phyloP scores from a whole-genome alignment of 1,139 yeast species.

The Geotrichum macrosporum region DNA sequence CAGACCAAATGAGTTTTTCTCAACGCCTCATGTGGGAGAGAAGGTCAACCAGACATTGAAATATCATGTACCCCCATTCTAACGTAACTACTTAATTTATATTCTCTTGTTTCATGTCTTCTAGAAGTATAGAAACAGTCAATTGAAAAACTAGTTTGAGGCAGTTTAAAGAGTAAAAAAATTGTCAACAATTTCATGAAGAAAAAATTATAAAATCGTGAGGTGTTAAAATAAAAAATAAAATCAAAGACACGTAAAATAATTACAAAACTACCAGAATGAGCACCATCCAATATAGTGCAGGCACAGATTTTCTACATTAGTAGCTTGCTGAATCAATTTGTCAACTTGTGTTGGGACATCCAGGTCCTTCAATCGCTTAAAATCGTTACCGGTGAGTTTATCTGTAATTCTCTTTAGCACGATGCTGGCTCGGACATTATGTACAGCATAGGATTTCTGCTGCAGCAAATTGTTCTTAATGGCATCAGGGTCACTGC shows the following conservation, averaged over 20 bases:
- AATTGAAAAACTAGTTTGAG: too few species aligned
- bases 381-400: slow-evolving; percentile 89
- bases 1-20: slow-evolving; percentile 23
- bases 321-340: slow-evolving; percentile 91
- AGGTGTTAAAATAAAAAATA: slow-evolving; percentile 1
- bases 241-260: not conserved
- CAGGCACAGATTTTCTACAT: slow-evolving; percentile 92
- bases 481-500: not conserved
- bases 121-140: too few species aligned
- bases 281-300: slow-evolving; percentile 99
- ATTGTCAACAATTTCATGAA: not conserved
- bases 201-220: not conserved
- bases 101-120: too few species aligned
- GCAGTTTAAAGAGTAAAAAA: too few species aligned
- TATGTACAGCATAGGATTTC: slow-evolving; percentile 52
- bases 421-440: slow-evolving; percentile 88
- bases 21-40: slow-evolving; percentile 21
- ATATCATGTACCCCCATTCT: not conserved
- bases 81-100: too few species aligned
- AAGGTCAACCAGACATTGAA: slow-evolving; percentile 12
- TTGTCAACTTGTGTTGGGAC: slow-evolving; percentile 91
- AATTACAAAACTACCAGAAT: slow-evolving; percentile 59
- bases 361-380: slow-evolving; percentile 62
- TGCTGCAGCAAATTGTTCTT: slow-evolving; percentile 47
- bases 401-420: slow-evolving; percentile 87